Conservation (phyloP, 2,329 filamentous ascomycete species). For the Alternaria atra region DNA sequence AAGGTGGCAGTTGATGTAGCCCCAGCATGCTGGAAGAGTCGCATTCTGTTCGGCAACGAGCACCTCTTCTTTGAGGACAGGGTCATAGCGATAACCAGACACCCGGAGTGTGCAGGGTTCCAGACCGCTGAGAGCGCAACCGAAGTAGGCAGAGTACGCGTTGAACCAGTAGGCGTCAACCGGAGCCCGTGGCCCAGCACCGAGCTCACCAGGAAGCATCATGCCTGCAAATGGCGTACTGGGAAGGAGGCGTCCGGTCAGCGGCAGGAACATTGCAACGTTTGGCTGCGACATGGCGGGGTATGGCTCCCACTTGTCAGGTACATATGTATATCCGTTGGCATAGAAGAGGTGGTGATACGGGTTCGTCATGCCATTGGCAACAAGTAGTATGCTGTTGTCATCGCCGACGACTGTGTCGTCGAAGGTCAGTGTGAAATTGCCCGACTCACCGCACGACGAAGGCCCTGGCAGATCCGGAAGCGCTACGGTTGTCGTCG, state of each 20-base stretch:
- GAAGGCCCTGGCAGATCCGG: conserved; percentile 25
- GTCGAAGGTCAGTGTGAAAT: conserved; percentile 52
- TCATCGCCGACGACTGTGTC: conserved; percentile 31
- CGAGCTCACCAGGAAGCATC: conserved; percentile 57
- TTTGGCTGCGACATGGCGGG: conserved; percentile 57
- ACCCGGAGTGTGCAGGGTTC: conserved; percentile 56
- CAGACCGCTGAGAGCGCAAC: conserved; percentile 56
- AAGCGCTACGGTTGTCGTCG: neutral
- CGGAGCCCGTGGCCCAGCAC: conserved; percentile 54
- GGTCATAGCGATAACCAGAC: conserved; percentile 57
- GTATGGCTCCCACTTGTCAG: conserved; percentile 56
- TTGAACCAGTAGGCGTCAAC: conserved; percentile 62
- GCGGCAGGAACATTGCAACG: conserved; percentile 58
- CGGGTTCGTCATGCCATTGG: conserved; percentile 55
- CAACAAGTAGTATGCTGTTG: conserved; percentile 49
- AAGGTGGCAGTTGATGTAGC: conserved; percentile 54
- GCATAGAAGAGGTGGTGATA: conserved; percentile 63
- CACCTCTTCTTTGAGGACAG: conserved; percentile 46
- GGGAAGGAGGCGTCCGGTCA: conserved; percentile 36
- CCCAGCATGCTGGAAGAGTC: conserved; percentile 54
- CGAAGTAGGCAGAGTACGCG: conserved; percentile 57
- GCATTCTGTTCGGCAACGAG: conserved; percentile 50
- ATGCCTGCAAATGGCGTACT: conserved; percentile 45
- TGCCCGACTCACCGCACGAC: conserved; percentile 56
- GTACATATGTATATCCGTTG: conserved; percentile 60